A percentile compares a stretch with the other conserved stretches of the same genome.
phyloP scores from a whole-genome alignment of 805 yeast species.

The Pichia pseudocactophila region DNA sequence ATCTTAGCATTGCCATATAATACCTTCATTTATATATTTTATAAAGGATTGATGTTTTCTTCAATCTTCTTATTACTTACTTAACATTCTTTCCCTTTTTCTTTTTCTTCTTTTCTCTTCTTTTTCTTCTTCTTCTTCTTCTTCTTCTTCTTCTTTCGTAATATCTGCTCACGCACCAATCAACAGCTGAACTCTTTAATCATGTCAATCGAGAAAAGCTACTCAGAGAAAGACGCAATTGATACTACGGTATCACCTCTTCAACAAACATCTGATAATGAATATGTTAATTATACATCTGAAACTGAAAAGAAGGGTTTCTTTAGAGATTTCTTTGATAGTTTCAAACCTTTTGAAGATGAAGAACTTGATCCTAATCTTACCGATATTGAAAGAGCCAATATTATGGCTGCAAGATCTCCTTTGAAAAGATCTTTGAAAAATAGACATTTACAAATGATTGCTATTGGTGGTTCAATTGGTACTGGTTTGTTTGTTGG shows the following conservation, averaged over 20 bases:
- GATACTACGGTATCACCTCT: constrained; percentile 21
- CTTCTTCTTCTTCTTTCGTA: neutral
- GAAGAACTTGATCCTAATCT: constrained; percentile 37
- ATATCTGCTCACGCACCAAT: no score
- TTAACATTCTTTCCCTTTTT: neutral
- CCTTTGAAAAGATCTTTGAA: constrained; percentile 45
- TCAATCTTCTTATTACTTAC: no score
- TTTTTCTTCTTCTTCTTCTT: neutral
- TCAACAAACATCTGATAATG: constrained; percentile 4
- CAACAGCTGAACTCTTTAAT: neutral
- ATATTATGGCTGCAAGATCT: constrained; percentile 38
- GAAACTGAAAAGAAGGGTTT: constrained; percentile 8
- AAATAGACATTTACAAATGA: constrained; percentile 67
- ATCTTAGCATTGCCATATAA: no score
- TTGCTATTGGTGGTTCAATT: constrained; percentile 76
- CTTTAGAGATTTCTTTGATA: constrained; percentile 21
- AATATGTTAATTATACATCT: constrained; percentile 7
- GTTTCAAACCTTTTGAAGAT: constrained; percentile 24
- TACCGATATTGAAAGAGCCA: constrained; percentile 38
- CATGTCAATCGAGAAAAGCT: constrained; percentile 12
- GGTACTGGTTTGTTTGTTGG: constrained; percentile 82
- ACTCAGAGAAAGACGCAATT: constrained; percentile 15
- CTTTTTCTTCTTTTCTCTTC: neutral
- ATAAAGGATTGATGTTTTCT: no score
- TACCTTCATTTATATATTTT: no score